These are phyloP conservation scores for Limnanthes douglasii DNA, from an alignment of 345 rosid species.

Conservation along the genomic window DNA sequence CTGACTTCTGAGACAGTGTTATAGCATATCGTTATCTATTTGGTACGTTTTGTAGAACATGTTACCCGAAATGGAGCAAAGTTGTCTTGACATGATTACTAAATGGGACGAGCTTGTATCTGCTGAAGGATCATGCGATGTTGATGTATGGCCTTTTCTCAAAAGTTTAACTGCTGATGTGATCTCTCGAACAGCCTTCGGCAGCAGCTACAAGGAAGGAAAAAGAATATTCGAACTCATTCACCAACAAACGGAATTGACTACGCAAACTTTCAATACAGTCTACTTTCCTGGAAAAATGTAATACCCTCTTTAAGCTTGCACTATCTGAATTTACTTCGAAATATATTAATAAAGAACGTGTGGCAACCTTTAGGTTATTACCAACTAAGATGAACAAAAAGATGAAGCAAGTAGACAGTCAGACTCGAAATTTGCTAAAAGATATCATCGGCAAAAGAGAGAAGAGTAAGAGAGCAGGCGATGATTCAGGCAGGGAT, in stretches of 20 bases:
- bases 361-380: no score
- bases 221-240: conserved; percentile 17
- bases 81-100: conserved; percentile 14
- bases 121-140: conserved; percentile 10
- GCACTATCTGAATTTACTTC: no score
- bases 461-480: no score
- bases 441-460: no score
- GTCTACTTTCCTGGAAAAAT: conserved; percentile 20
- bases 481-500: no score
- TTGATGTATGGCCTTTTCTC: conserved; percentile 25
- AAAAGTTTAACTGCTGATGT: conserved; percentile 22
- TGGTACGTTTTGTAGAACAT: conserved; percentile 14
- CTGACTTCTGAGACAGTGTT: no score
- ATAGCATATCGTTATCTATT: background rate
- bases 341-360: no score
- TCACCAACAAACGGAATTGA: conserved; percentile 14
- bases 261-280: conserved; percentile 12
- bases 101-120: conserved; percentile 14
- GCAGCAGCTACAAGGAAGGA: conserved; percentile 25
- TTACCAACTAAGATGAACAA: no score
- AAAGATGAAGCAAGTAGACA: no score
- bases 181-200: conserved; percentile 24
- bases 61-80: conserved; percentile 15
- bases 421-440: no score
- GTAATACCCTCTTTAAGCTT: no score